Evolutionary conservation across 176 grass and related monocot genomes (phyloP).

Genomic region (Miscanthus lutarioriparius): DNA sequence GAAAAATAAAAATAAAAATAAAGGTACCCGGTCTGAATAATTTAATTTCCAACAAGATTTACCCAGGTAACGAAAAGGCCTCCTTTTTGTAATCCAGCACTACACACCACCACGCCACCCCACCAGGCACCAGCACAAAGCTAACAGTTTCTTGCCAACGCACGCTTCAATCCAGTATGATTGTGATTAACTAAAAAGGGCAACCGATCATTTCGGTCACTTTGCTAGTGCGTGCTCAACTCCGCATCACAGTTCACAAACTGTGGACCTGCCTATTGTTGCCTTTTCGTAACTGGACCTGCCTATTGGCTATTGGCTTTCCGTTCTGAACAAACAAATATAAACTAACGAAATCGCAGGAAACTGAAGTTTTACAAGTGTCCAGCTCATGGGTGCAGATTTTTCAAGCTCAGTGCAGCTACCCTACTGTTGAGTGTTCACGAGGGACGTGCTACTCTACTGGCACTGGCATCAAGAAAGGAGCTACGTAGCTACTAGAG

Average conservation of each 20-base stretch:
- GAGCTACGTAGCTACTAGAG: not conserved
- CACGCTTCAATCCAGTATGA: conserved; percentile 16
- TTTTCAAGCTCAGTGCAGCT: not conserved
- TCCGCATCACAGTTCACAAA: not conserved
- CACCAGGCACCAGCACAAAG: not conserved
- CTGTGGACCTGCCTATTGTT: not conserved
- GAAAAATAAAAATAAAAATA: not conserved
- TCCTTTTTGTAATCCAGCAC: conserved; percentile 38
- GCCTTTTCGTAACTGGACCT: not conserved
- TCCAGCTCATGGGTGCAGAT: not conserved
- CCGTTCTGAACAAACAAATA: not conserved
- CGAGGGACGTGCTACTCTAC: not conserved
- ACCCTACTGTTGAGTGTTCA: not conserved
- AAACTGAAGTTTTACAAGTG: not conserved
- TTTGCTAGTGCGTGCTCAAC: not conserved
- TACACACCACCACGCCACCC: too few relatives aligned
- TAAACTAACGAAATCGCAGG: not conserved
- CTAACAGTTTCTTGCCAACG: not conserved
- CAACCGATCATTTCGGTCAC: not conserved
- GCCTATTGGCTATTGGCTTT: not conserved
- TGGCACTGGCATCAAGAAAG: not conserved
- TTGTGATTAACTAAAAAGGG: not conserved
- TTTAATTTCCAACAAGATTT: conserved; percentile 13
- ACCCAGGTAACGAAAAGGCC: conserved; percentile 20
- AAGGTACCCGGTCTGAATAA: not conserved